Base-by-base conservation (phyloP, 139 green algal genomes). In the Chlamydomonas schloesseri region DNA sequence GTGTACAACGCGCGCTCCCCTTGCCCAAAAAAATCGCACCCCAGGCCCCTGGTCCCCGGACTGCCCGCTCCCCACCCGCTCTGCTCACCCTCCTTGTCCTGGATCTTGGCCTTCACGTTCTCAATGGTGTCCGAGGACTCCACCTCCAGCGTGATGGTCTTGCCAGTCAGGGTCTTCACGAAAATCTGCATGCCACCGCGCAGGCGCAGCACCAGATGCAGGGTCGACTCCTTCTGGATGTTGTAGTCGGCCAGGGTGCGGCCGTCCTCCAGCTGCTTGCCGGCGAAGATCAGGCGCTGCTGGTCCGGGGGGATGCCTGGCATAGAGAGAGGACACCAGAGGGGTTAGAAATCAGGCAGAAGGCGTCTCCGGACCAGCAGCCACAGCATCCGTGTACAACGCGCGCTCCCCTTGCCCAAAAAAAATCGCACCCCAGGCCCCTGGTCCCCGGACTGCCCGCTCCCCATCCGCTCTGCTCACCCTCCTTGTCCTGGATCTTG, bases 401-500 rank as follows among this genome's bases (percentile, higher is more conserved):
- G n/a, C n/a, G n/a, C n/a, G n/a, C n/a, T n/a, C n/a, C n/a, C n/a
- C n/a, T n/a, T n/a, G n/a, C n/a, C n/a, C n/a, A n/a, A n/a, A n/a
- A n/a, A n/a, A n/a, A n/a, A n/a, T n/a, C n/a, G n/a, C n/a, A n/a
- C n/a, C n/a, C n/a, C n/a, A n/a, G n/a, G n/a, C n/a, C n/a, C n/a
- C n/a, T n/a, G n/a, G n/a, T n/a, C n/a, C n/a, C n/a, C n/a, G n/a
- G n/a, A n/a, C n/a, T n/a, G n/a, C n/a, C n/a, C n/a, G n/a, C n/a
- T n/a, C n/a, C n/a, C n/a, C n/a, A n/a, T n/a, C n/a, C n/a, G n/a
- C n/a, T n/a, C n/a, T n/a, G n/a, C 78, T 65, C 3, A 90, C 87
- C 94, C 81, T 99, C 97, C 91, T 99, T 99, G 91, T 99, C 96
- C 90, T 99, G 96, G 71, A 99, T 99, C 92, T 99, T 98, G 64